A percentile compares a stretch with the other conserved stretches of the same genome.
Evolutionary conservation across 2,329 filamentous ascomycete species (phyloP).

Genomic region (Beauveria bassiana): DNA sequence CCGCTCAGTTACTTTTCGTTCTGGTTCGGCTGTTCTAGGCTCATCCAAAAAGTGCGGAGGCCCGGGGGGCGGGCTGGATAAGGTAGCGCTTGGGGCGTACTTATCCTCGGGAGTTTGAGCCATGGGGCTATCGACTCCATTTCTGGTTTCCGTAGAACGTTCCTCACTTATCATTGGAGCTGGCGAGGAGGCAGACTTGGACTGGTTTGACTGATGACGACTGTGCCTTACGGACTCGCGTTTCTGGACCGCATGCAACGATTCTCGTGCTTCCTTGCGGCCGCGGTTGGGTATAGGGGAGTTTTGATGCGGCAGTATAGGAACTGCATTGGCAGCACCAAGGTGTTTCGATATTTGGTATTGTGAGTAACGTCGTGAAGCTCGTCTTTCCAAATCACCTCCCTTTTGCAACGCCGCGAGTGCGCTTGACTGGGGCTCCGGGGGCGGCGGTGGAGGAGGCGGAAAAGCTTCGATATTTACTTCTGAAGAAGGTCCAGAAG

Average conservation of each 20-base stretch:
- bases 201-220: conserved; percentile 39
- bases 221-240: conserved; percentile 44
- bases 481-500: conserved; percentile 32
- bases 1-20: neutral
- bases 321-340: conserved; percentile 73
- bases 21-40: conserved; percentile 7
- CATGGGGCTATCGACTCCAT: conserved; percentile 14
- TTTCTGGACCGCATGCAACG: conserved; percentile 60
- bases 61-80: conserved; percentile 50
- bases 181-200: conserved; percentile 44
- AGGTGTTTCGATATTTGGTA: conserved; percentile 96
- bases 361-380: conserved; percentile 86
- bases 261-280: conserved; percentile 70
- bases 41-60: conserved; percentile 12
- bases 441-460: conserved; percentile 59
- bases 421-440: conserved; percentile 77
- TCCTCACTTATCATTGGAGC: conserved; percentile 58
- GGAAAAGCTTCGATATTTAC: conserved; percentile 59
- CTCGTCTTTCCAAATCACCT: conserved; percentile 84
- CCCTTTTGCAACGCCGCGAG: conserved; percentile 84
- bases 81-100: conserved; percentile 47
- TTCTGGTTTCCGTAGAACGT: conserved; percentile 12
- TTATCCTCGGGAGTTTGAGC: conserved; percentile 61
- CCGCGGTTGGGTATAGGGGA: conserved; percentile 80
- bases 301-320: conserved; percentile 77